Base-by-base conservation (phyloP, 805 yeast genomes). In the Hanseniaspora meyeri region DNA sequence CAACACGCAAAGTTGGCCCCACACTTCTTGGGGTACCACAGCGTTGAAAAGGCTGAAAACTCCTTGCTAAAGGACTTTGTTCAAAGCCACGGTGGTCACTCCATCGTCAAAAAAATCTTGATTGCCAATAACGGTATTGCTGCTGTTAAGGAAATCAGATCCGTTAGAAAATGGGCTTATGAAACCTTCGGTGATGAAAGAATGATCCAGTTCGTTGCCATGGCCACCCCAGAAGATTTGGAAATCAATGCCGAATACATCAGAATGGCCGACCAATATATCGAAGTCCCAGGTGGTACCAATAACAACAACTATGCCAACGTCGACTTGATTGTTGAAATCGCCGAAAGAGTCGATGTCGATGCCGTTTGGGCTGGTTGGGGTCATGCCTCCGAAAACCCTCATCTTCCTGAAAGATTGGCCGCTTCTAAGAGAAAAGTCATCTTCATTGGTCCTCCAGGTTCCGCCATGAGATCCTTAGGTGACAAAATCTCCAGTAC, bases 361-460 rank as follows among this genome's bases (percentile, higher is more conserved):
- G 95, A 93, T 69, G 99, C 98, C 29, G 99, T 93, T 58, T 93
- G 99, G 99, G 99, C 99, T 38, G 99, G 99, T 65, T 93, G 99
- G 99, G 99, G 99, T 65, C 98, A 95, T 69, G 99, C 99, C 32
- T 87, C 96, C n/a, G 99, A 93, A 75, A 91, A 95, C 73, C 99
- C 99, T 31, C 70, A 75, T 49, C 79, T 93, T 62, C 99, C 99
- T 32, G 98, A 93, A 72, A 81, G 79, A 71, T 77, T 93, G 69
- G 97, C 97, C 16, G 83, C 84, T n/a, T 88, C 96, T 19, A 88
- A 90, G 59, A 85, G 88, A 70, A 86, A 79, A 66, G 85, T 95
- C 65, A 77, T 93, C 57, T 93, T 93, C 67, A 93, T 93, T 69
- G 99, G 99, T 62, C 99, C 99, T 60, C 98, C 99, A 62, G 97